Evolutionary conservation across 306 rosid genomes (phyloP), one percentile per base, ranked within the genome.

Genomic region (Dicorynia guianensis): DNA sequence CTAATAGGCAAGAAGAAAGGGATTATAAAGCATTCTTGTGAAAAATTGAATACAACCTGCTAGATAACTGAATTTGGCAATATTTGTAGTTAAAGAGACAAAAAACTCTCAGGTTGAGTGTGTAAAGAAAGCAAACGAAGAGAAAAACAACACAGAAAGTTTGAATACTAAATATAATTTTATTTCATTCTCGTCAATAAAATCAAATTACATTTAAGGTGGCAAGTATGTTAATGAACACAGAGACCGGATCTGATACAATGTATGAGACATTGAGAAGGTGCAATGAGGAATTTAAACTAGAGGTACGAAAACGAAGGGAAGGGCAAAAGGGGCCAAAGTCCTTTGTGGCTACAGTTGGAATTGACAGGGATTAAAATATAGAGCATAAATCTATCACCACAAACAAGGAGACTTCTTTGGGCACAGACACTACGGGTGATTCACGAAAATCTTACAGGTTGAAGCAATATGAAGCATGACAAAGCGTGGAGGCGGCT

Each of bases 331-430:
- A 55, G 4, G 19, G 18, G 15, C 56, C 36, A 56, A 57, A 5
- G 15, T 4, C 67, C 12, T 12, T 10, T 14, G 35, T 1, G 18
- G 30, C 59, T 44, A 18, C 8, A 19, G 50, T 73, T 6, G 8
- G 62, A 56, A 34, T 55, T 78, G 48, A 70, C 25, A 71, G 57
- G 43, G 60, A 82, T 42, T 58, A 54, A 72, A 50, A 59, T 67
- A 7, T 17, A 25, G 49, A 50, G 14, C 39, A 49, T 34, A 34
- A 63, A 65, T 40, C 33, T 0, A n/a, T n/a, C n/a, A n/a, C n/a
- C n/a, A 40, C 42, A 36, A 67, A 66, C 8, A 33, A 13, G 6
- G 4, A 63, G 57, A 38, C 25, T 25, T 42, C 14, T 66, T 50
- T 25, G 18, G 64, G 64, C 30, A 62, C 33, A 72, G 15, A 65